Percentiles rank a stretch among this genome's conserved stretches.
Conservation (phyloP, 2,329 filamentous ascomycete genomes). For the Onygena corvina region DNA sequence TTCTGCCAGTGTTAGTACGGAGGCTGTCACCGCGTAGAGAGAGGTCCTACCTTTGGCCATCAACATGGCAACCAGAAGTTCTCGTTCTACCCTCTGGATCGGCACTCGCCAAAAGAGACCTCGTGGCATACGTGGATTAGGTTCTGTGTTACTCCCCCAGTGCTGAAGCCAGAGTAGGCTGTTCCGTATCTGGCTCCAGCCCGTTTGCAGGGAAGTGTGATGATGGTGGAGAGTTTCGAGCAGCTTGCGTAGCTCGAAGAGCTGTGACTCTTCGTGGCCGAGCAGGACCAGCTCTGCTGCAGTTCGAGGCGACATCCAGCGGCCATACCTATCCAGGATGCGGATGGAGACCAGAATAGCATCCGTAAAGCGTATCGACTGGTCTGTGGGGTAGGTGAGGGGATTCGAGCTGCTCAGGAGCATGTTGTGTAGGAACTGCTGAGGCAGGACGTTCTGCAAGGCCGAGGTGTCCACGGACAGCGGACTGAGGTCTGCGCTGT, state of each 20-base stretch:
- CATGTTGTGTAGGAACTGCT: constrained; percentile 32
- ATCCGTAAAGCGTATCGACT: constrained; percentile 32
- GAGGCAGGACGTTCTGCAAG: constrained; percentile 29
- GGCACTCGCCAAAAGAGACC: constrained; percentile 41
- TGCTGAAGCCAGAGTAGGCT: constrained; percentile 50
- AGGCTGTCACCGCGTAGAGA: not conserved
- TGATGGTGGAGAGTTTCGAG: constrained; percentile 37
- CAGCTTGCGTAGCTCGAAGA: constrained; percentile 42
- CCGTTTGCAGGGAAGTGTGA: constrained; percentile 33
- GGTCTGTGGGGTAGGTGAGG: constrained; percentile 30
- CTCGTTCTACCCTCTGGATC: constrained; percentile 41
- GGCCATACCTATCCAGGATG: constrained; percentile 30
- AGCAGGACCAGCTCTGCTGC: constrained; percentile 43
- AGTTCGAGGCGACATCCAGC: constrained; percentile 26
- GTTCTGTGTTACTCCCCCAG: constrained; percentile 40
- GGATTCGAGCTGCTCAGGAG: constrained; percentile 31
- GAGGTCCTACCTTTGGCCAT: constrained; percentile 37
- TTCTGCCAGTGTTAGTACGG: constrained; percentile 24
- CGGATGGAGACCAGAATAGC: constrained; percentile 32
- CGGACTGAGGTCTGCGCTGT: constrained; percentile 20
- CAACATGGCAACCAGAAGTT: constrained; percentile 46
- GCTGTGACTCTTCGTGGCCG: constrained; percentile 41
- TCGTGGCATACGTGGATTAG: constrained; percentile 23
- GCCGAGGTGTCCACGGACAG: constrained; percentile 23
- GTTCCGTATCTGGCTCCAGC: constrained; percentile 39